Base-by-base conservation (phyloP, 768 basidiomycete genomes). In the Aureoboletus auriporus region DNA sequence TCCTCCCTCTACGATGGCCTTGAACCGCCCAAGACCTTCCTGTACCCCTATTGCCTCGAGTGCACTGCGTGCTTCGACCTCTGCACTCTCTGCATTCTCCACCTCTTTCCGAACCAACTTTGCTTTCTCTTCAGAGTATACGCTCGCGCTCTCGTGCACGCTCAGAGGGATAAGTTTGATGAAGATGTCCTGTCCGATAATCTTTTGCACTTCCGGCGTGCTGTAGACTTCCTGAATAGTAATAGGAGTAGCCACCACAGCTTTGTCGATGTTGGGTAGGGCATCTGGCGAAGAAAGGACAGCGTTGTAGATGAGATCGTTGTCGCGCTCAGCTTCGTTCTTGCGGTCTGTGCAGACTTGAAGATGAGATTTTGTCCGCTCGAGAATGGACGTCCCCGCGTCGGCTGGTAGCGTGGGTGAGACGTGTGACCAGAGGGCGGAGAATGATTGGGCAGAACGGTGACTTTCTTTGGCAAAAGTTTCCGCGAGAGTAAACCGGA, bases 91-190 rank as follows among this genome's bases (percentile, higher is more conserved):
- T 0, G 83, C 86, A 44, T 83, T 81, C 72, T 97, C 95, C 8
- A 87, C 89, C 65, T 98, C 93, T 6, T 75, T 81, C 35, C 96
- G 77, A 8, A 93, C 92, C 26, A 90, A 63, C 68, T 99, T 98
- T 17, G 95, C 96, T 71, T 98, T 98, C 71, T 99, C 96, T 67
- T 99, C 96, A 1, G 93, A 95, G 67, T 99, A 99, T 12, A 99
- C 84, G 50, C 86, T 89, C 12, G 95, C 95, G 54, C 89, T 89
- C 69, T 97, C 94, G 63, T 97, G 94, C 6, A 99, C 93, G 57
- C 88, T 89, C 38, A 99, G 72, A 11, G 96, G 96, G 30, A 99
- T 78, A 5, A 99, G 79, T 38, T 84, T 77, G 51, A 82, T 64
- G 67, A 99, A 99, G 46, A 97, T 75, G 67, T 97, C 95, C 14